Evolutionary conservation across 148 eudicot genomes (phyloP), one percentile per base, ranked within the genome.

Genomic region (Silene latifolia): DNA sequence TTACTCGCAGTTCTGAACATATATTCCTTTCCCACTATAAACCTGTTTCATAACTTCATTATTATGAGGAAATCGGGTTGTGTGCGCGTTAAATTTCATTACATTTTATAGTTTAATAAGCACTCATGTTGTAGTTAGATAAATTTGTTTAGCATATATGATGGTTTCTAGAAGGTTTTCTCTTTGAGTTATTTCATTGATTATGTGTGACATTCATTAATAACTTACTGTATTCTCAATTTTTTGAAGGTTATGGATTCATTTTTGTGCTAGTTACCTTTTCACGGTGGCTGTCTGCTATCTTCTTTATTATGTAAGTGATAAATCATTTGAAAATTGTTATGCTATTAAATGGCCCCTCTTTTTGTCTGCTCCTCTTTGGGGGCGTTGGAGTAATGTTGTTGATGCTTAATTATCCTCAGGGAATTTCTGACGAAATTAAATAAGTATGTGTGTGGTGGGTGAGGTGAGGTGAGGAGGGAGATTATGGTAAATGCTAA

Each of bases 221-320:
- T n/a, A 13, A 69, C 83, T 72, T 1, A 54, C 79, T 42, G 71
- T 71, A 67, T 20, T 72, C 75, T 73, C 66, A 69, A 13, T 35
- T 39, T 17, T 68, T 68, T 77, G 81, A 82, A 94, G 98, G 98
- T 85, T 94, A 78, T 94, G 98, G 98, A 73, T 91, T 83, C 98
- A 94, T 86, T 88, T 88, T 65, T 78, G 78, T 82, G 96, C 95
- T 59, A 82, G 84, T 2, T 94, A 91, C 77, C 77, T 80, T 61
- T 87, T 94, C 86, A 91, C 98, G 42, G 90, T 76, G 69, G 83
- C 87, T 74, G 91, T 88, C 77, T 94, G 98, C 89, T 94, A 81
- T 80, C 93, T 87, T 87, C 98, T 94, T 27, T 90, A 87, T 81
- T 65, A 69, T 65, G 98, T 94, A 86, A 94, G 96, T 88, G 67